Evolutionary conservation across 2,329 filamentous ascomycete species (phyloP).

Genomic region (Pseudogymnoascus sp.): DNA sequence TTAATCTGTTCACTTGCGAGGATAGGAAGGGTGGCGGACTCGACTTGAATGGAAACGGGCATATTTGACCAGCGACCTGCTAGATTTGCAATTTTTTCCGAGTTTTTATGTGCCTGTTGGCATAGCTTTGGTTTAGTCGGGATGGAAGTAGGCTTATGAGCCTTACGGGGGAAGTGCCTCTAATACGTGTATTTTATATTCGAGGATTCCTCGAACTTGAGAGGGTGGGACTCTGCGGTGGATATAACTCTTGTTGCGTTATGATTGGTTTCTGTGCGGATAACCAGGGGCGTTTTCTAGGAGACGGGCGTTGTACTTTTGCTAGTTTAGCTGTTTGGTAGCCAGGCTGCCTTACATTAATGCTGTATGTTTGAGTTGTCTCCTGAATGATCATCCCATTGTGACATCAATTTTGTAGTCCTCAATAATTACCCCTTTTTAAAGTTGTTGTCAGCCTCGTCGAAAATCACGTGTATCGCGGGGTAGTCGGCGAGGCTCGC

Average conservation of each 20-base stretch:
- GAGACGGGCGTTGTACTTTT: slow-evolving; percentile 7
- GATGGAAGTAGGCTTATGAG: neutral
- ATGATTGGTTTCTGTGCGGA: neutral
- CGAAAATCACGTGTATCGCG: neutral
- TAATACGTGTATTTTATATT: slow-evolving; percentile 7
- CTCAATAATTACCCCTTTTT: neutral
- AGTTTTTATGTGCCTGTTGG: neutral
- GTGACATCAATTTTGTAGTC: neutral
- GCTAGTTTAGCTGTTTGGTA: slow-evolving; percentile 5
- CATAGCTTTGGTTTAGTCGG: slow-evolving; percentile 6
- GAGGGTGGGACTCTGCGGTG: neutral
- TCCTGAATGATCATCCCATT: neutral
- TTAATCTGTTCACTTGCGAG: slow-evolving; percentile 77
- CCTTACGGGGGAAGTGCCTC: neutral
- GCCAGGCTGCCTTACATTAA: neutral
- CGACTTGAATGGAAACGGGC: slow-evolving; percentile 5
- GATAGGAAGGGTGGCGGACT: slow-evolving; percentile 30
- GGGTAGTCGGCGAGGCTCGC: slow-evolving; percentile 6
- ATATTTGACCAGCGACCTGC: neutral
- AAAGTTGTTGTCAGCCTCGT: neutral
- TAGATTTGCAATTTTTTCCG: slow-evolving; percentile 2
- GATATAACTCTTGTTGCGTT: neutral
- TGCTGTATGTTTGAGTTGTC: slow-evolving; percentile 5
- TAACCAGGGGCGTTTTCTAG: slow-evolving; percentile 5
- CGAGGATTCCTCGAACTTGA: neutral